A percentile compares a stretch with the other conserved stretches of the same genome.
These are phyloP conservation scores for Pythium rishiriense DNA, from an alignment of 352 stramenopile genomes.

Conservation along the genomic window DNA sequence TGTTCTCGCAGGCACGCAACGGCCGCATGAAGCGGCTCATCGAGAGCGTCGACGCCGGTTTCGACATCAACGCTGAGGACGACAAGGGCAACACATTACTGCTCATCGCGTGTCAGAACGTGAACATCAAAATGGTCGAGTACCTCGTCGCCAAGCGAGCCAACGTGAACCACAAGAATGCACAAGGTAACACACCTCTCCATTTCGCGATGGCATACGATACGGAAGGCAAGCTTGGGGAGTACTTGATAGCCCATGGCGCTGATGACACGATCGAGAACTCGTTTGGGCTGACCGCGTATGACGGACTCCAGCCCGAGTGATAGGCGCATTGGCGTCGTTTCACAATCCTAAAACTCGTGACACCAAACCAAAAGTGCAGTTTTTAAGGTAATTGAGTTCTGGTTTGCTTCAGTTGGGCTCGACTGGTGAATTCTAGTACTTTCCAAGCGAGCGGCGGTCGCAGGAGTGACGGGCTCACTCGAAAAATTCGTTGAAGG, in stretches of 20 bases:
- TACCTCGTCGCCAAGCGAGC: slow-evolving; percentile 81
- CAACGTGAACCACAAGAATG: slow-evolving; percentile 92
- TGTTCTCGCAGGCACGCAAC: slow-evolving; percentile 91
- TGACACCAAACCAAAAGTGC: no score
- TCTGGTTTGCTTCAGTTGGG: no score
- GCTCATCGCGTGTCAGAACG: slow-evolving; percentile 88
- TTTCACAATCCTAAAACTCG: slow-evolving; percentile 6
- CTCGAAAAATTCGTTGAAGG: slow-evolving; percentile 22
- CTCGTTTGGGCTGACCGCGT: slow-evolving; percentile 89
- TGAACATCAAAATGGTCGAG: slow-evolving; percentile 90
- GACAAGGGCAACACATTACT: slow-evolving; percentile 93
- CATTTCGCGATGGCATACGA: slow-evolving; percentile 96
- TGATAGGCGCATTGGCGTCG: no score
- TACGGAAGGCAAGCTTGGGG: slow-evolving; percentile 80
- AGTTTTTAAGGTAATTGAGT: no score
- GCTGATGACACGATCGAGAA: slow-evolving; percentile 95
- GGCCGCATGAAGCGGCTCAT: slow-evolving; percentile 88
- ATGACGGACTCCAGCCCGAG: slow-evolving; percentile 87
- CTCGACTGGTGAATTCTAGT: no score
- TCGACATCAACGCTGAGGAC: slow-evolving; percentile 88
- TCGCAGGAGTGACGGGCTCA: not conserved
- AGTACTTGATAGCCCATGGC: slow-evolving; percentile 92
- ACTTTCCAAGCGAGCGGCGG: no score
- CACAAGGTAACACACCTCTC: slow-evolving; percentile 90
- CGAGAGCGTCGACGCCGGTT: slow-evolving; percentile 89